Base-by-base conservation (phyloP, 768 basidiomycete species). In the Scleroderma bovista region DNA sequence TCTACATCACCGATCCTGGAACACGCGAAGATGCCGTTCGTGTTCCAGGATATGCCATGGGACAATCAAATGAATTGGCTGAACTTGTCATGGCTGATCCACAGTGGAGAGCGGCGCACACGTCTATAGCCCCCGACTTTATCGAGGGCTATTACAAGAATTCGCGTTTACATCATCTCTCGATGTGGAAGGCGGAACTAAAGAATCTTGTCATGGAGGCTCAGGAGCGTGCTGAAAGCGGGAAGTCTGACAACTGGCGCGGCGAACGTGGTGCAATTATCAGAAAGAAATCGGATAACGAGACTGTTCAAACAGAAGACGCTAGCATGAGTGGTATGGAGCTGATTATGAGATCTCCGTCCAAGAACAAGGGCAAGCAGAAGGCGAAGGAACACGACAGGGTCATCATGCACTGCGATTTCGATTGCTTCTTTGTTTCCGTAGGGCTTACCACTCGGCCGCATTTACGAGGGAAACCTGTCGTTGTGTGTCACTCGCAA, bases 401-500 rank as follows among this genome's bases (percentile, higher is more conserved):
- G 15, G 80, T 88, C 10, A 86, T 92, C 59, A 89, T 93, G 88
- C 91, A 93, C 59, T 90, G 88, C 57, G 91, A 93, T 65, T 97
- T 98, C 56, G 96, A 99, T 60, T 92, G 86, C 55, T 98, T 97
- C 74, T 99, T 99, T 62, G 94, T 97, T 11, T 84, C 89, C 1
- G 95, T 86, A n/a, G 91, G 93, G 0, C 69, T 94, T 45, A 74
- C 89, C 2, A 81, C 75, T 50, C 75, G 93, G 2, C 90, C 92
- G 0, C 79, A 95, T 51, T 68, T 96, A 40, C 80, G 80, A 47
- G 93, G 93, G 1, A 91, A 88, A 63, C 91, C 96, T 0, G 84
- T 87, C 9, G 93, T 95, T 0, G 96, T 99, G 1, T 99, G 96
- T 60, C 96, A 99, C 68, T 92, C 93, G 8, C 90, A 92, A 60